Conservation (phyloP, 202 grass and related monocot genomes). For the Dendrocalamus latiflorus region DNA sequence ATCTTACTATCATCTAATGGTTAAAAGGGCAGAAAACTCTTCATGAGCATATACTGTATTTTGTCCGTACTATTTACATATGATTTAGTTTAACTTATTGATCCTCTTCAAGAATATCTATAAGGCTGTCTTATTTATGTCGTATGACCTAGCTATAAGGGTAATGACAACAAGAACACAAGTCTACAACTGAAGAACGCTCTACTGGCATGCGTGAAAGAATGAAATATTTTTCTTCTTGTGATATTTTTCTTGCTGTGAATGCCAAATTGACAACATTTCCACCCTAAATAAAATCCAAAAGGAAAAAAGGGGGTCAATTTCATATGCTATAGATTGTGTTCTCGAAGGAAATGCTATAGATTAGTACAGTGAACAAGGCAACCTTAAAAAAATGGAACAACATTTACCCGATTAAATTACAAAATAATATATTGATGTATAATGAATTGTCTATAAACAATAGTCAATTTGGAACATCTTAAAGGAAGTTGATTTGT, state of each 20-base stretch:
- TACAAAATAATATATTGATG: not conserved
- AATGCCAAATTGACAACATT: not conserved
- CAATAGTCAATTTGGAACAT: not conserved
- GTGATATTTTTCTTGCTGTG: not conserved
- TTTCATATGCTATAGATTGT: not conserved
- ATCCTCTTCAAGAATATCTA: too few relatives aligned
- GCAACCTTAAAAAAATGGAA: not conserved
- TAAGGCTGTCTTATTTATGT: too few relatives aligned
- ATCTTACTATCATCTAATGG: not conserved
- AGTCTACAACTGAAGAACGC: too few relatives aligned
- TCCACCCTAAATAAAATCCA: not conserved
- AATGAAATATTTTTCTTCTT: not conserved
- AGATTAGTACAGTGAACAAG: not conserved
- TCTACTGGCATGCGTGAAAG: too few relatives aligned
- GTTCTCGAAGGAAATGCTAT: not conserved
- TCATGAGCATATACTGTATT: not conserved
- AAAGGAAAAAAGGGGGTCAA: not conserved
- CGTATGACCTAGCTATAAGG: too few relatives aligned
- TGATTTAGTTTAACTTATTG: too few relatives aligned
- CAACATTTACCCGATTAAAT: not conserved
- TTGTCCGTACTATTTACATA: not conserved
- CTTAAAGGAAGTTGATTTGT: not conserved
- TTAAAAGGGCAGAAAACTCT: not conserved
- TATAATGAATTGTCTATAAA: not conserved
- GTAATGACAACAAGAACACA: too few relatives aligned